These are phyloP conservation scores for Sporothrix luriei DNA, from an alignment of 2,329 filamentous ascomycete species.

Conservation along the genomic window DNA sequence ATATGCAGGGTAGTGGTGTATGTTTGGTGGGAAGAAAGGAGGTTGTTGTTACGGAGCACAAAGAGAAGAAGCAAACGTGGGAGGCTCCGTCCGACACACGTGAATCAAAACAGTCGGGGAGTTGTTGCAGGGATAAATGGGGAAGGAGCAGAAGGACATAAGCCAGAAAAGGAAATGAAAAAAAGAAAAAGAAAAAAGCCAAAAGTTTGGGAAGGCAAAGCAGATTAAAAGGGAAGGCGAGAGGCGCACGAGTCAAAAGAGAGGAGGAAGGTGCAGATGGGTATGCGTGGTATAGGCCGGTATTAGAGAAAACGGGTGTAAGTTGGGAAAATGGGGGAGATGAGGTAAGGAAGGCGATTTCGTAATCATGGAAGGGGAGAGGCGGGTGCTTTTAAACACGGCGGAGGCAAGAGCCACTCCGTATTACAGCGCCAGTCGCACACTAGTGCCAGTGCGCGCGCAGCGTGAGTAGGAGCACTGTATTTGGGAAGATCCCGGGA, in stretches of 20 bases:
- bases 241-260: conserved; percentile 13
- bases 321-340: conserved; percentile 32
- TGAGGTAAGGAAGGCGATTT: conserved; percentile 37
- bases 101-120: conserved; percentile 9
- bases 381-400: conserved; percentile 34
- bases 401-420: conserved; percentile 16
- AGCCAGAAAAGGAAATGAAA: neutral
- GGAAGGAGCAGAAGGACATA: neutral
- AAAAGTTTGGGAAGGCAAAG: neutral
- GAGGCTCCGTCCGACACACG: neutral
- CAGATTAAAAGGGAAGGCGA: neutral
- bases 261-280: conserved; percentile 22
- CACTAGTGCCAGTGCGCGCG: conserved; percentile 28
- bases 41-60: neutral
- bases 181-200: neutral
- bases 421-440: conserved; percentile 20
- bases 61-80: neutral
- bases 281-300: conserved; percentile 22
- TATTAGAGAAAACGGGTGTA: conserved; percentile 28
- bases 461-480: conserved; percentile 22
- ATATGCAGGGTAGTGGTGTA: conserved; percentile 4
- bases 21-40: conserved; percentile 6
- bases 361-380: conserved; percentile 35
- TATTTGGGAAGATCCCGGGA: conserved; percentile 21
- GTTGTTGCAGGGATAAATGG: neutral